phyloP scores from a whole-genome alignment of 108 stramenopile species.

The Skeletonema grethae region DNA sequence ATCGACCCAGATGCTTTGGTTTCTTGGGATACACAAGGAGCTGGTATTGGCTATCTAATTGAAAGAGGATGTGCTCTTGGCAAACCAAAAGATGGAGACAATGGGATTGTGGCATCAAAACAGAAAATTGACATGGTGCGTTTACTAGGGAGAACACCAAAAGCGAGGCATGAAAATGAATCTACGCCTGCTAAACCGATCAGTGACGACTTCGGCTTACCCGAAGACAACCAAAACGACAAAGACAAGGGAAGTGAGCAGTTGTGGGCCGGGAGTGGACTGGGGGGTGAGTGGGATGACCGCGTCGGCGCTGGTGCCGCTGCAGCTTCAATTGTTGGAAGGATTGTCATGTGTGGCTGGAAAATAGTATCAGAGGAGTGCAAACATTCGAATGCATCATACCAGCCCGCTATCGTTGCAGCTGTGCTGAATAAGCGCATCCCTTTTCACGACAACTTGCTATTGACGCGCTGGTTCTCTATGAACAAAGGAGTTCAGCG shows the following conservation, averaged over 20 bases:
- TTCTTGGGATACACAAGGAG: constrained; percentile 89
- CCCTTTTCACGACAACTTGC: constrained; percentile 76
- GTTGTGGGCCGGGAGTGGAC: constrained; percentile 74
- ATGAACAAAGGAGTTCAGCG: constrained; percentile 51
- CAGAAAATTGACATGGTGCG: constrained; percentile 74
- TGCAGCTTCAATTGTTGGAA: constrained; percentile 84
- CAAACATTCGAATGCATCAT: constrained; percentile 87
- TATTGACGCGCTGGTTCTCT: constrained; percentile 80
- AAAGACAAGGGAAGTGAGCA: constrained; percentile 36
- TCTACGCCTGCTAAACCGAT: constrained; percentile 6
- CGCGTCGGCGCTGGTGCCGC: constrained; percentile 88
- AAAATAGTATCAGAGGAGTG: constrained; percentile 87
- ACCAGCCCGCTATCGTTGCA: constrained; percentile 81
- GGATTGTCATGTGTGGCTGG: constrained; percentile 78
- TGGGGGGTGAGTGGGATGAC: constrained; percentile 89
- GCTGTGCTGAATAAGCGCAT: constrained; percentile 76
- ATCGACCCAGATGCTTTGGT: constrained; percentile 85
- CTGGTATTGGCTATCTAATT: constrained; percentile 81
- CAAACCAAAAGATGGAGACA: constrained; percentile 34
- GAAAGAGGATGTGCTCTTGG: constrained; percentile 68
- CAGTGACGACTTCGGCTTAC: constrained; percentile 1
- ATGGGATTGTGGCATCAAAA: constrained; percentile 6
- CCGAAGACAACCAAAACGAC: constrained; percentile 21
- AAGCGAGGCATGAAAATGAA: neutral
- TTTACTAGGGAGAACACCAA: constrained; percentile 78